A percentile compares a stretch with the other conserved stretches of the same genome.
phyloP scores from a whole-genome alignment of 116 monocot species.

The Posidonia oceanica region DNA sequence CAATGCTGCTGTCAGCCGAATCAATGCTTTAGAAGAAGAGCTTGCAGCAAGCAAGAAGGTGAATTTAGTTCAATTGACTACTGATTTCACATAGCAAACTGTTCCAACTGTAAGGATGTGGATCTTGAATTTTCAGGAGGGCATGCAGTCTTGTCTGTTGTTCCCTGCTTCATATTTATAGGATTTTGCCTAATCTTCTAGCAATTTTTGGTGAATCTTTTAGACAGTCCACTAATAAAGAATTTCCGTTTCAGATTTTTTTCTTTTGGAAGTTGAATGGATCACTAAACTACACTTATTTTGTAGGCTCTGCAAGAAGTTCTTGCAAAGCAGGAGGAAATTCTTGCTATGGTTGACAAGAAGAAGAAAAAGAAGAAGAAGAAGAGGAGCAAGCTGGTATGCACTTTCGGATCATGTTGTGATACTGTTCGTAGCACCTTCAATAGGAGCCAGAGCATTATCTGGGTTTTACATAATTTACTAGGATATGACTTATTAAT shows the following conservation, averaged over 20 bases:
- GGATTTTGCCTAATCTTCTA: too few relatives aligned
- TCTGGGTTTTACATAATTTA: too few relatives aligned
- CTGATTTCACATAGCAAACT: too few relatives aligned
- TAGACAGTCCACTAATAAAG: too few relatives aligned
- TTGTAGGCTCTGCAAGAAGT: slow-evolving; percentile 57
- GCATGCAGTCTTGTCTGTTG: background rate
- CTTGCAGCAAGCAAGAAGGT: slow-evolving; percentile 75
- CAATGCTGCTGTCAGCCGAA: slow-evolving; percentile 34
- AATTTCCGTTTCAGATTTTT: background rate
- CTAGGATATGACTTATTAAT: too few relatives aligned
- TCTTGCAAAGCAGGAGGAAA: slow-evolving; percentile 43
- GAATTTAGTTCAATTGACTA: background rate
- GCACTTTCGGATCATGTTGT: background rate
- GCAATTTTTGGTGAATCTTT: too few relatives aligned
- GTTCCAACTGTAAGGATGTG: background rate
- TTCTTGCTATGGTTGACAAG: slow-evolving; percentile 25
- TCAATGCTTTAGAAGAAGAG: slow-evolving; percentile 48
- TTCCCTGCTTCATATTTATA: background rate
- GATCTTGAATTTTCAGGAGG: background rate
- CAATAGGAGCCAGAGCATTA: too few relatives aligned
- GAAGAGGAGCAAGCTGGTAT: slow-evolving; percentile 1
- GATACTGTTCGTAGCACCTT: too few relatives aligned
- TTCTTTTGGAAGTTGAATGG: background rate
- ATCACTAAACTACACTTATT: background rate
- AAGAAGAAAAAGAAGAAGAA: background rate